Base-by-base conservation (phyloP, 2,329 filamentous ascomycete species). In the Colletotrichum tabaci region DNA sequence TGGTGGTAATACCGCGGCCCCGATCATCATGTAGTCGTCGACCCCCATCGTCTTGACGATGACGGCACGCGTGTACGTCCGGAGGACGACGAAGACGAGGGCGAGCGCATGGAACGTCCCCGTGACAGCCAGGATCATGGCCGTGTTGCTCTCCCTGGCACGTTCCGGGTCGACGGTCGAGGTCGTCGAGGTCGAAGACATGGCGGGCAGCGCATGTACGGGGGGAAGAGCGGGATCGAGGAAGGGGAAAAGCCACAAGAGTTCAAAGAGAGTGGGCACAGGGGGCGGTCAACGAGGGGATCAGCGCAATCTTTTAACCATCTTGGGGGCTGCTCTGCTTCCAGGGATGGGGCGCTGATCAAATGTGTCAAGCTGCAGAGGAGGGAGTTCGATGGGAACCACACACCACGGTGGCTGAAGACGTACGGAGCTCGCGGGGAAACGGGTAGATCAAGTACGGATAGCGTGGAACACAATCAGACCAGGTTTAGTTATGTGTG, bases 1-100 rank as follows among this genome's bases (percentile, higher is more conserved):
- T 4, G 26, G 26, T 1, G 7, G 5, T 72, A 78, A 23, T 76
- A 80, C 78, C 57, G 70, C 72, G n/a, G 76, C 71, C 3, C 74
- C 46, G 9, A 77, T 55, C 76, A 81, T 81, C 52, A 75, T 74
- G 21, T 73, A 74, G 66, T 81, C 79, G 55, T 81, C 78, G 23
- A 69, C 64, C 10, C 78, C 78, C 35, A 76, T 75, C 13, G 76
- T 71, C 50, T 71, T 71, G 46, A 78, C 66, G 52, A 79, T 56
- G 13, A 76, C 13, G 10, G 74, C 52, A 15, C 74, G 67, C 3
- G 73, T 73, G 50, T 78, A 77, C 4, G 75, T 50, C 15, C 76
- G 67, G 2, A 74, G 50, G 0, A 44, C 47, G 2, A 75, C 73
- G 15, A 74, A 66, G 16, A 74, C 9, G 56, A 78, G 52, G 12